Base-by-base conservation (phyloP, 2,329 filamentous ascomycete species). In the Epichloe amarillans region DNA sequence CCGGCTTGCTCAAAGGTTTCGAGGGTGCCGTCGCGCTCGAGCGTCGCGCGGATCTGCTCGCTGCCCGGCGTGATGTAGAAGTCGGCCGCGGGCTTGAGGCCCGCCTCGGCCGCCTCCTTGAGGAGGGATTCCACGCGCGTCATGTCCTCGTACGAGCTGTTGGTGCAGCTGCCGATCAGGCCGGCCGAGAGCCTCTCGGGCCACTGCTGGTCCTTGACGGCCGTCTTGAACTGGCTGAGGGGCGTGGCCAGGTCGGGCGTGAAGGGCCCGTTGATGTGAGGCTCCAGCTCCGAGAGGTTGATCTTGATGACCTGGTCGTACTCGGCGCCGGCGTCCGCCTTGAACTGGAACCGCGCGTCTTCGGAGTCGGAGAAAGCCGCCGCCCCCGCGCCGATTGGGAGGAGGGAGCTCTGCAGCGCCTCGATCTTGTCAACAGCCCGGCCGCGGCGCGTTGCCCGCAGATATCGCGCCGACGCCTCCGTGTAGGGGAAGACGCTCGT, bases 111-210 rank as follows among this genome's bases (percentile, higher is more conserved):
- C 10, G 93, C 93, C 67, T 96, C 90, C 68, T 91, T 90, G 52
- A 97, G 88, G 51, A 98, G 80, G 63, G 89, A 82, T 70, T 96
- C 91, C 14, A 90, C 88, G 54, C 91, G 84, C 37, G 90, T 94
- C 93, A 98, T 98, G 66, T 98, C 93, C 70, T 96, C 86, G 67
- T 97, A 98, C 2, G 93, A 97, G 67, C 88, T 95, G 77, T 98
- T 98, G 47, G 93, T 98, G 75, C 93, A 98, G 72, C 89, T 95
- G 54, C 93, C 93, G 64, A 98, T 98, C 50, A 98, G 77, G 48
- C 90, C 90, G 26, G 93, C 91, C 12, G 89, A 93, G 54, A 98
- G 84, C 55, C 84, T 88, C 64, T 87, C 80, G 2, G 93, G 93
- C 93, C 93, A 98, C 47, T 85, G 73, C 67, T 96, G 88, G 60